A percentile compares a stretch with the other conserved stretches of the same genome.
These are phyloP conservation scores for Micractinium sp. DNA, from an alignment of 139 green algal genomes.

Conservation along the genomic window DNA sequence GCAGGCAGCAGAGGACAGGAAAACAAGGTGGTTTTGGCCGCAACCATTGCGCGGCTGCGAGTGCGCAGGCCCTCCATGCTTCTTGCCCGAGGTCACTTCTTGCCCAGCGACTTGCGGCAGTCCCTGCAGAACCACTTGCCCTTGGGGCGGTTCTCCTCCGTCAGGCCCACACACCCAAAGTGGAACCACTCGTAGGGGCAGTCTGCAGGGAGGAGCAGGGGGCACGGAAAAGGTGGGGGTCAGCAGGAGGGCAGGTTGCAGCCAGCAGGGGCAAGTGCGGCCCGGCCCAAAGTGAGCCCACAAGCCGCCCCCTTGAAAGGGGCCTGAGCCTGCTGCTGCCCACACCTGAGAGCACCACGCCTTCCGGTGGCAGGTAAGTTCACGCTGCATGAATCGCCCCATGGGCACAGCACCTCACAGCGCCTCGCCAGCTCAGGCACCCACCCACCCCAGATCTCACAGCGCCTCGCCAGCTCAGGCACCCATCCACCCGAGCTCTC, in stretches of 20 bases:
- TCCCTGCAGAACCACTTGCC: constrained; percentile 73
- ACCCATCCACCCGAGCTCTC: neutral
- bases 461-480: too few species aligned
- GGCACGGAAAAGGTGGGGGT: neutral
- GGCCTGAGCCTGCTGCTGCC: too few species aligned
- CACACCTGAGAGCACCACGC: too few species aligned
- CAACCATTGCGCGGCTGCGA: neutral
- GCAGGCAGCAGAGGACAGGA: neutral
- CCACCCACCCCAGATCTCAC: too few species aligned
- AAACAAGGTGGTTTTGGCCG: neutral
- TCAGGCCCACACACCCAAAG: constrained; percentile 86
- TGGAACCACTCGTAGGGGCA: constrained; percentile 95
- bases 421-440: too few species aligned
- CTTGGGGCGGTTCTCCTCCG: constrained; percentile 52
- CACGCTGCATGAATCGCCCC: too few species aligned
- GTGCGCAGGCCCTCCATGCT: neutral
- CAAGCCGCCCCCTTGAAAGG: too few species aligned
- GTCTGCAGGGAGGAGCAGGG: constrained; percentile 40
- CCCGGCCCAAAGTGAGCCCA: too few species aligned
- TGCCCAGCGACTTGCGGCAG: constrained; percentile 45
- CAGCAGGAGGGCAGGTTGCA: neutral
- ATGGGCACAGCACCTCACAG: too few species aligned
- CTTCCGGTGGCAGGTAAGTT: too few species aligned
- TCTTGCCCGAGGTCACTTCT: constrained; percentile 33
- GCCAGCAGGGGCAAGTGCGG: neutral